Percentiles rank a stretch among this genome's conserved stretches.
Conservation (phyloP, 495 filamentous ascomycete species). For the Penicillium bialowiezense region DNA sequence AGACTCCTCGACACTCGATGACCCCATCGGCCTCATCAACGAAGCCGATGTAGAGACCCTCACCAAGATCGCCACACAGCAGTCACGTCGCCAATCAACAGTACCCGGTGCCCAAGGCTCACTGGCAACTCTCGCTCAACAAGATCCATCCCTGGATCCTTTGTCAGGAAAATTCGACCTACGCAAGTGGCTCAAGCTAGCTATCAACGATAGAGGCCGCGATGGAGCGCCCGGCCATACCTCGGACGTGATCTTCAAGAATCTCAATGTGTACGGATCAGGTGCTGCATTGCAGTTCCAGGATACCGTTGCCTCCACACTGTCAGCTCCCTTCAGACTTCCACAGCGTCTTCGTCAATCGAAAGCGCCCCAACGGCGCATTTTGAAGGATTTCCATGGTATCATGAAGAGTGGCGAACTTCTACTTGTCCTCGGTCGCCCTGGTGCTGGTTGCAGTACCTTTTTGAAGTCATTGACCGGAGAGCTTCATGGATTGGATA, state of each 20-base stretch:
- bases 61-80: slow-evolving; percentile 20
- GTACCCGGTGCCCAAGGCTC: slow-evolving; percentile 1
- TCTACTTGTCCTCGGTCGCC: slow-evolving; percentile 37
- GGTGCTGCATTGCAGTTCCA: slow-evolving; percentile 52
- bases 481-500: slow-evolving; percentile 31
- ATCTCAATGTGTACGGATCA: slow-evolving; percentile 50
- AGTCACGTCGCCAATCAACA: slow-evolving; percentile 16
- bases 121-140: slow-evolving; percentile 10
- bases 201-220: slow-evolving; percentile 21
- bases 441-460: slow-evolving; percentile 39
- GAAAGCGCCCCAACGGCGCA: slow-evolving; percentile 25
- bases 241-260: slow-evolving; percentile 44
- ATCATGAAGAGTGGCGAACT: slow-evolving; percentile 34
- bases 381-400: slow-evolving; percentile 38
- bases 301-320: slow-evolving; percentile 41
- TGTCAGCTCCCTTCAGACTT: slow-evolving; percentile 42
- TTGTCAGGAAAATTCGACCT: slow-evolving; percentile 25
- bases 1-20: slow-evolving; percentile 1
- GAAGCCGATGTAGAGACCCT: slow-evolving; percentile 23
- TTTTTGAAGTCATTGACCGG: slow-evolving; percentile 37
- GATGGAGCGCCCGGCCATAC: slow-evolving; percentile 18
- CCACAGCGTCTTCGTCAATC: slow-evolving; percentile 15
- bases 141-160: slow-evolving; percentile 27
- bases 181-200: slow-evolving; percentile 28
- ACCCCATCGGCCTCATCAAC: slow-evolving; percentile 14